Evolutionary conservation across 2,329 filamentous ascomycete species (phyloP), one percentile per base, ranked within the genome.

Genomic region (Incumbomyces lentus): DNA sequence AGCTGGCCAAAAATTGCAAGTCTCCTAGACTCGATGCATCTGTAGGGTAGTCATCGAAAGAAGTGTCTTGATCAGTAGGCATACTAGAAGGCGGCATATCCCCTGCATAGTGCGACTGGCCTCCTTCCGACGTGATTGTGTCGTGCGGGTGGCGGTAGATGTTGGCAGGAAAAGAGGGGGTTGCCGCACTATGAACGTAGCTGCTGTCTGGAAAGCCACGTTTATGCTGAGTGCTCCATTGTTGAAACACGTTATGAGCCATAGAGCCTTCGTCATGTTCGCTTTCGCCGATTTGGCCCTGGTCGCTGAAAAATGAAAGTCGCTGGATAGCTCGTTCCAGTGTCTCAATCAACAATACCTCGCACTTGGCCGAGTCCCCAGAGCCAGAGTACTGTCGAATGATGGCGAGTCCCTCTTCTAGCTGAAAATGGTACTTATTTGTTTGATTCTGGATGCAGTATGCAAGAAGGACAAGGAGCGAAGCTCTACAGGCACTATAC

Each of bases 401-500:
- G 54, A 75, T 64, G 6, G 64, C 64, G 55, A 75, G 67, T 6
- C 72, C 72, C 33, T 71, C 68, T n/a, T 70, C 62, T 2, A 75
- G 60, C 7, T 66, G 65, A 34, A 70, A 67, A 19, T 69, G 68
- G 11, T 73, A 64, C 29, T 64, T 55, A 46, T 67, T 63, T 1
- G 65, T 66, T 12, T 64, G 62, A 40, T 66, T 65, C 2, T 62
- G 65, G 14, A 68, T 50, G 14, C 62, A 64, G 37, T 67, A 64
- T 0, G 65, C 65, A 6, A 68, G 51, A 13, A 67, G 65, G 22
- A 76, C 73, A 2, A 76, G 63, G 5, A 76, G 60, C 7, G 74
- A 73, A 8, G 72, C 73, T 35, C 74, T 72, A 42, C 72, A 75
- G 2, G 73, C 71, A 55, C 71, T 74, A 55, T 75, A 76, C 51